phyloP scores from a whole-genome alignment of 2,329 filamentous ascomycete genomes.

The Penicillium hordei region DNA sequence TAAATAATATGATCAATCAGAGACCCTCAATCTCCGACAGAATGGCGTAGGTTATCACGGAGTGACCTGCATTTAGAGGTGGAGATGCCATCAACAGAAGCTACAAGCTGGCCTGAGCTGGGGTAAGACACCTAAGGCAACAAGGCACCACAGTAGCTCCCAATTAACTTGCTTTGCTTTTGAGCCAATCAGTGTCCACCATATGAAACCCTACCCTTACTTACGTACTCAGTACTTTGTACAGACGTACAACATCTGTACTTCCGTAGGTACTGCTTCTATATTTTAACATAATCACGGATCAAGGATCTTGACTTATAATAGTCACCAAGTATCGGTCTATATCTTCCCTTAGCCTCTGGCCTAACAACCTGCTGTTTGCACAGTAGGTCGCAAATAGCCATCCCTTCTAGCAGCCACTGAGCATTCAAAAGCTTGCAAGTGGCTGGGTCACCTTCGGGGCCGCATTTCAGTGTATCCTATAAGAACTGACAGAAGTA shows the following conservation, averaged over 20 bases:
- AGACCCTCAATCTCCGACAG: slow-evolving; percentile 35
- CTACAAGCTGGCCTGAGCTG: slow-evolving; percentile 40
- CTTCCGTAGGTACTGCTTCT: neutral
- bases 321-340: neutral
- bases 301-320: no score
- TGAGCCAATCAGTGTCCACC: neutral
- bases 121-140: slow-evolving; percentile 29
- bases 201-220: neutral
- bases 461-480: neutral
- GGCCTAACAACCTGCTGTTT: neutral
- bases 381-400: neutral
- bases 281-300: neutral
- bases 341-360: neutral
- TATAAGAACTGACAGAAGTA: no score
- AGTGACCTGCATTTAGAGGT: slow-evolving; percentile 33
- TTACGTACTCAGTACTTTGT: neutral
- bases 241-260: no score
- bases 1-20: slow-evolving; percentile 29
- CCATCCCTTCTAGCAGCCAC: no score
- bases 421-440: neutral
- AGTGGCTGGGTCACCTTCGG: no score
- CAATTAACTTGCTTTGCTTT: neutral
- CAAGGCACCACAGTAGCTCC: slow-evolving; percentile 15
- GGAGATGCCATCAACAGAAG: slow-evolving; percentile 20
- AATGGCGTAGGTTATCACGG: slow-evolving; percentile 18